Evolutionary conservation across 164 flowering plant genomes (phyloP).

Genomic region (Liquidambar formosana): DNA sequence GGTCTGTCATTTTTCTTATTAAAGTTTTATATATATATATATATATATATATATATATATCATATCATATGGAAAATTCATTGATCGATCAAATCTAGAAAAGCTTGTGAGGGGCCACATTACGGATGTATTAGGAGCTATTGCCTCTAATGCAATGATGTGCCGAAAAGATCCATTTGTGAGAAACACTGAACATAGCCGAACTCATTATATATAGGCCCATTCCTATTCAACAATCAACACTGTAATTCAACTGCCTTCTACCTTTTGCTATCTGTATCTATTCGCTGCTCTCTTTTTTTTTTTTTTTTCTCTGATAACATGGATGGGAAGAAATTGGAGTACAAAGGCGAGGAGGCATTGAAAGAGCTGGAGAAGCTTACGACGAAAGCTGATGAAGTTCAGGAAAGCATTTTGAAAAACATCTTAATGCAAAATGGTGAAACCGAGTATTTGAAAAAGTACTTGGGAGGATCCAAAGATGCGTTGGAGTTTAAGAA

Average conservation of each 20-base stretch:
- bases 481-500: conserved; percentile 43
- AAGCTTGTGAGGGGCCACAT: conserved; percentile 28
- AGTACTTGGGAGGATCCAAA: conserved; percentile 47
- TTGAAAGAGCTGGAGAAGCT: conserved; percentile 59
- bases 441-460: conserved; percentile 62
- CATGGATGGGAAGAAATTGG: conserved; percentile 71
- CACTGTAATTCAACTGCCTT: no score
- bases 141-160: conserved; percentile 12
- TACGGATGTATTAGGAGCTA: conserved; percentile 18
- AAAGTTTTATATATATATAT: no score
- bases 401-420: conserved; percentile 56
- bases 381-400: conserved; percentile 47
- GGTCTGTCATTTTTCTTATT: no score
- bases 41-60: no score
- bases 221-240: no score
- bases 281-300: not conserved
- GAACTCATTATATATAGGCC: conserved; percentile 28
- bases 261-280: no score
- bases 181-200: conserved; percentile 3
- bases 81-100: conserved; percentile 21
- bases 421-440: conserved; percentile 54
- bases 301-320: not conserved
- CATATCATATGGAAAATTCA: not conserved
- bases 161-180: conserved; percentile 11
- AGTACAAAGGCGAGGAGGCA: conserved; percentile 74